Base-by-base conservation (phyloP, 306 rosid genomes). In the Citrullus mucosospermus region DNA sequence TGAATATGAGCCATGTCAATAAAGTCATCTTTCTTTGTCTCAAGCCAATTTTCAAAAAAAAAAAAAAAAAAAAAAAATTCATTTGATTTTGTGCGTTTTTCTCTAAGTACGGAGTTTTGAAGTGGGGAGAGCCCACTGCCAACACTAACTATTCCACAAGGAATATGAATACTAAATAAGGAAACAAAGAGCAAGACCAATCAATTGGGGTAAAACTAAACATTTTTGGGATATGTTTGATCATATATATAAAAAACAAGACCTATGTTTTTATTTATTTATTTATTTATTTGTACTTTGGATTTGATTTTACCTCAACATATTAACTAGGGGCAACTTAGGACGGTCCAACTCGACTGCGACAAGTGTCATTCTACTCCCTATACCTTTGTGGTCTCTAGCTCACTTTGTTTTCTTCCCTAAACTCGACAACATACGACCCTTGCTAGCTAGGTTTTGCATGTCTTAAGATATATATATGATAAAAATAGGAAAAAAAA, bases 251-350 rank as follows among this genome's bases (percentile, higher is more conserved):
- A 12, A 71, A 70, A 46, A 20, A 71, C 36, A 68, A n/a, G 58
- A 71, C 57, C 41, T 13, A 46, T 48, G 6, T 69, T 22, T 22
- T 25, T 25, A 0, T 25, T 25, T 25, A 0, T 25, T 25, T 25
- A 0, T 48, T 46, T 48, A 2, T 43, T 3, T 12, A 17, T 66
- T 17, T 66, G 73, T 66, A 66, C 51, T 66, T 66, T 39, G 30
- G 75, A 46, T n/a, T 71, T 70, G 76, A 22, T 70, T 70, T 70
- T 70, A 70, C 57, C 76, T 70, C 20, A 22, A 12, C 56, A 68
- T 68, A 41, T 68, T 43, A 12, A 22, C 75, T 22, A 43, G 75
- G 28, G 28, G 22, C 30, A 67, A 38, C 75, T 5, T 46, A 44
- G 57, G 57, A 70, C 58, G 57, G 58, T 70, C 76, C 76, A 70